phyloP scores from a whole-genome alignment of 2,329 filamentous ascomycete species.

The Penicillium sp. region DNA sequence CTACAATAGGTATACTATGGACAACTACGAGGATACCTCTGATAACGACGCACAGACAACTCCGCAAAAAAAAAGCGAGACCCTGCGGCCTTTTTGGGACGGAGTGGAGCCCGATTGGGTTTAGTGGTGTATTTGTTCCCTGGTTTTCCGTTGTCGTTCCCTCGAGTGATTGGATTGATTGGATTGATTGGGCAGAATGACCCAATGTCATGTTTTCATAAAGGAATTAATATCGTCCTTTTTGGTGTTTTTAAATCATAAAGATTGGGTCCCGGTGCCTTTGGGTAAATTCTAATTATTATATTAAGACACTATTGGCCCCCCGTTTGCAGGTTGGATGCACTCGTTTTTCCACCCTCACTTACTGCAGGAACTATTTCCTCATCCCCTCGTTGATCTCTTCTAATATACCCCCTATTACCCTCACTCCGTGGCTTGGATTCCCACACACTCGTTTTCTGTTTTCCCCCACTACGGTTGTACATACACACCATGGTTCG shows the following conservation, averaged over 20 bases:
- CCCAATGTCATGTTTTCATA: background rate
- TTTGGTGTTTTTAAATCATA: background rate
- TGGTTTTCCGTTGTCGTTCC: background rate
- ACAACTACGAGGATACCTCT: too few relatives aligned
- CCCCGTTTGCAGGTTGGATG: constrained; percentile 5
- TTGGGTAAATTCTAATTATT: background rate
- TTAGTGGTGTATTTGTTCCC: background rate
- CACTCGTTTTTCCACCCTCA: constrained; percentile 8
- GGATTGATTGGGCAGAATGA: too few relatives aligned
- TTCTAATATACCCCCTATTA: background rate
- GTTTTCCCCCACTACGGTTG: constrained; percentile 9
- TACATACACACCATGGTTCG: constrained; percentile 37
- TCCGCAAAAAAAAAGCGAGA: background rate
- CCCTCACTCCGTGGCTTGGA: constrained; percentile 6
- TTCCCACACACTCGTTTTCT: constrained; percentile 22
- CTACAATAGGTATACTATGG: background rate
- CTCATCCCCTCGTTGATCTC: constrained; percentile 2
- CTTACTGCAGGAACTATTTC: constrained; percentile 2
- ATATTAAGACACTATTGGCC: constrained; percentile 9
- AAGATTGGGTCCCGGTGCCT: background rate
- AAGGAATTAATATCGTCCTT: too few relatives aligned
- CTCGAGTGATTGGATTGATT: background rate
- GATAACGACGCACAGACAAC: constrained; percentile 3
- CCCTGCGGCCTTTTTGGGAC: background rate
- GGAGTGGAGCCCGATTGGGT: constrained; percentile 1